Base-by-base conservation (phyloP, 169 alveolate genomes). In the Eimeria sp. region DNA sequence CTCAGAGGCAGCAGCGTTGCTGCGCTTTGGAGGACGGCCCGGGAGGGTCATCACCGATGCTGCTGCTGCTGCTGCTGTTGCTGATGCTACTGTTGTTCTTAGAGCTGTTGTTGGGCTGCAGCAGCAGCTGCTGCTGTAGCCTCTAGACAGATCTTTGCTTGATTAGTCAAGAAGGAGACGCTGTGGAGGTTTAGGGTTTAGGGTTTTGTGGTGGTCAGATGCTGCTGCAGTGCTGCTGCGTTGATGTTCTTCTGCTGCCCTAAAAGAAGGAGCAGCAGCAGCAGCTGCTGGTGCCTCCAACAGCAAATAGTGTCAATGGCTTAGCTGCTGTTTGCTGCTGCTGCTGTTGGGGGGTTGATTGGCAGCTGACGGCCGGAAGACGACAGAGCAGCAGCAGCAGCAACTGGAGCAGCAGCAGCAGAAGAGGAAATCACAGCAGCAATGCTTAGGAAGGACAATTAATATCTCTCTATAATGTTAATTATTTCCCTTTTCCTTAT, bases 51-150 rank as follows among this genome's bases (percentile, higher is more conserved):
- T 65, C 0, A 54, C 22, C 30, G 84, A n/a, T 78, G 65, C 65
- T 78, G 89, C 89, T 78, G 89, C 89, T 45, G 89, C 89, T 40
- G 89, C 67, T 43, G 57, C 22, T 73, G 84, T 43, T 78, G 65
- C 65, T 78, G 89, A 54, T 78, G 89, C 89, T 45, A 67, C 89
- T 40, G 89, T 67, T 43, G 89, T 27, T 78, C 30, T 40, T 16
- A 27, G 65, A 10, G 84, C 51, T n/a, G 84, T 30, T 73, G 51
- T 16, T 45, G 58, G 1, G 58, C 57, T 13, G 57, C n/a, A 18
- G 89, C 89, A 78, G 89, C 84, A 73, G 84, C 84, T 2, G 84
- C 84, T n/a, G 84, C 84, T n/a, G 84, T 49, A 73, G 84, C 84
- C 9, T 45, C 84, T 73, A 40, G 51, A n/a, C 51, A 45, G 75